Evolutionary conservation across 345 rosid genomes (phyloP), one percentile per base, ranked within the genome.

Genomic region (Lepidium africanum): DNA sequence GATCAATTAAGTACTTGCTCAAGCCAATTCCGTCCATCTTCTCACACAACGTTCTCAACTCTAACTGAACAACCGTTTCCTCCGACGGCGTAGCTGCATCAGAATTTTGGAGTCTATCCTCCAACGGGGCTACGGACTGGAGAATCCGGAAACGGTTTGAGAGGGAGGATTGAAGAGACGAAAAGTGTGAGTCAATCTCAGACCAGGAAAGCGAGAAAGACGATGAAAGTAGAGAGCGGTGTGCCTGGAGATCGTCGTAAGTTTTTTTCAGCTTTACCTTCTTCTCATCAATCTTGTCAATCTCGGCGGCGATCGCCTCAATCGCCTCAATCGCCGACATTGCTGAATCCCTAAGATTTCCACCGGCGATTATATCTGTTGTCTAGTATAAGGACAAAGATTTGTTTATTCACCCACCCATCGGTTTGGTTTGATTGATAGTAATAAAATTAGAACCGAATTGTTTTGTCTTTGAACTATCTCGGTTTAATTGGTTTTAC

Each of bases 151-250:
- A 76, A 3, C 91, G 85, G 42, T 33, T 75, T 14, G 69, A 45
- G 74, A 84, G 73, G 36, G 78, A 70, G 64, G 73, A 15, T 47
- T 85, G 84, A 19, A 77, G 57, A 47, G 85, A 61, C 73, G 87
- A 39, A 69, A 89, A 86, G 82, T 87, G 86, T 14, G 88, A 51
- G 52, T 87, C 91, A 78, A 92, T 55, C 52, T 85, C 89, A 50
- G 87, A 59, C 95, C 96, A 90, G n/a, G 85, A 65, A 56, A 86
- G 75, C 2, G 83, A 23, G 63, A 81, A 77, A 27, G 90, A 75
- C 10, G 76, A 67, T 33, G 86, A 76, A 45, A 78, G 83, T 53
- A 80, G 82, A 53, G 78, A 66, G 23, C 81, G 75, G 42, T 81
- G 82, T 42, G 79, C 16, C 59, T 81, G 92, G 27, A 92, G 92